Evolutionary conservation across 164 flowering plant genomes (phyloP).

Genomic region (Euptelea pleiosperma): DNA sequence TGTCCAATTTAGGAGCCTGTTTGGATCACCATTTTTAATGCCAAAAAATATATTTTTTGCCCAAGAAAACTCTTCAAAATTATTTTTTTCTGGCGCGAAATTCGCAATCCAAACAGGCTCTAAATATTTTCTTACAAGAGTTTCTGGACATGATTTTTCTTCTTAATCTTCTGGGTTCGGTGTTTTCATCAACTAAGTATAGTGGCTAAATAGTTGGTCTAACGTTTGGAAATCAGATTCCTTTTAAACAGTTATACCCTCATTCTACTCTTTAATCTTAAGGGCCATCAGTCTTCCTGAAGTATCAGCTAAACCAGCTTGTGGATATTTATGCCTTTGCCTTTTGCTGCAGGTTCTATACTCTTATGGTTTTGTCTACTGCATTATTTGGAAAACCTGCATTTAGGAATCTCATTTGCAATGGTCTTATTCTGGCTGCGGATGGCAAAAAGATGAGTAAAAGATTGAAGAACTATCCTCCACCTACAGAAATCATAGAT

Average conservation of each 20-base stretch:
- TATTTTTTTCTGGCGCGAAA: no score
- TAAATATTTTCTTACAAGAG: no score
- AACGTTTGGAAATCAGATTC: no score
- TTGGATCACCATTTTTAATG: no score
- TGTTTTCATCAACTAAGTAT: no score
- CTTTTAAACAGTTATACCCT: neutral
- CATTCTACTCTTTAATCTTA: neutral
- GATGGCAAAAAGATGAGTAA: slow-evolving; percentile 99
- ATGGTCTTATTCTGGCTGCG: slow-evolving; percentile 93
- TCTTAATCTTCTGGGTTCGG: no score
- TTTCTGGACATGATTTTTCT: no score
- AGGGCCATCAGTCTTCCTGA: neutral
- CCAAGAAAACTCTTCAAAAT: no score
- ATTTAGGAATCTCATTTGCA: slow-evolving; percentile 92
- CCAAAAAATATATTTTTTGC: no score
- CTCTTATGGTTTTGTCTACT: slow-evolving; percentile 96
- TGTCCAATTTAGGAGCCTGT: no score
- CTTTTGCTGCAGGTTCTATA: slow-evolving; percentile 75
- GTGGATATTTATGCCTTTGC: neutral
- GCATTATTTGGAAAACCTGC: slow-evolving; percentile 96
- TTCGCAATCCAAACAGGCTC: no score
- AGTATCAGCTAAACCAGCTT: neutral
- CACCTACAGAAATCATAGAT: slow-evolving; percentile 75
- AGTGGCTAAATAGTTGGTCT: no score
- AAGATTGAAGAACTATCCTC: slow-evolving; percentile 82